Evolutionary conservation across 495 filamentous ascomycete genomes (phyloP).

Genomic region (Cladorrhinum samala): DNA sequence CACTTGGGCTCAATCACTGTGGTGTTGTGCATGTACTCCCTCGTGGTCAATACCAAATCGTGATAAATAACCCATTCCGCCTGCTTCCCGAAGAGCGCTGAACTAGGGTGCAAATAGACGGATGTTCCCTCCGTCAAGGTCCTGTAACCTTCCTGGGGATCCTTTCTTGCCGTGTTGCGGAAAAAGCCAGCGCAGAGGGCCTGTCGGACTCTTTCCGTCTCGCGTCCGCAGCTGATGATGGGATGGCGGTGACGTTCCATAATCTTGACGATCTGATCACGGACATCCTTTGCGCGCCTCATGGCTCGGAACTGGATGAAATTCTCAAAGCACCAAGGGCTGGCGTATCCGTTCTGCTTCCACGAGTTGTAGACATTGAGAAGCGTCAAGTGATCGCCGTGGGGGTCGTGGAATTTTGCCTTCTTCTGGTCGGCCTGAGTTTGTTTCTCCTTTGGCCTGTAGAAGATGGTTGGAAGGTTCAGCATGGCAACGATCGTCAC

Average conservation of each 20-base stretch:
- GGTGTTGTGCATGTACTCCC: constrained; percentile 96
- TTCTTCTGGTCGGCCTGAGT: constrained; percentile 96
- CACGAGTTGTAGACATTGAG: constrained; percentile 96
- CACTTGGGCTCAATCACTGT: constrained; percentile 90
- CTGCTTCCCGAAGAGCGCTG: constrained; percentile 89
- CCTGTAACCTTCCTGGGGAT: constrained; percentile 94
- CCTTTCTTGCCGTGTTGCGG: constrained; percentile 89
- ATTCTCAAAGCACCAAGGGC: constrained; percentile 95
- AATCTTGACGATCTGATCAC: constrained; percentile 85
- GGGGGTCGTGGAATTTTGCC: constrained; percentile 90
- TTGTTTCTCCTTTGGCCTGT: constrained; percentile 94
- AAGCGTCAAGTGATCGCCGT: constrained; percentile 88
- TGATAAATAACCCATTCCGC: constrained; percentile 95
- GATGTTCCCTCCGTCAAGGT: constrained; percentile 92
- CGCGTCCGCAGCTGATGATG: constrained; percentile 74
- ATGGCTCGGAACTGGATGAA: constrained; percentile 92
- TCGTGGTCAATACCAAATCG: constrained; percentile 79
- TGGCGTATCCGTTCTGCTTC: constrained; percentile 74
- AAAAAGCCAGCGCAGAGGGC: constrained; percentile 93
- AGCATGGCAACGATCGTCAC: constrained; percentile 95
- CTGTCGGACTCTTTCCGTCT: constrained; percentile 84
- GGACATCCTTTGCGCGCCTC: constrained; percentile 82
- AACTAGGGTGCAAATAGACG: constrained; percentile 87
- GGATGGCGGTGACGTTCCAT: constrained; percentile 82
- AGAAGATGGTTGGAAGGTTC: constrained; percentile 77